Evolutionary conservation across 192 early-diverging fungal species (phyloP), one percentile per base, ranked within the genome.

Genomic region (Geranomyces michiganensis): DNA sequence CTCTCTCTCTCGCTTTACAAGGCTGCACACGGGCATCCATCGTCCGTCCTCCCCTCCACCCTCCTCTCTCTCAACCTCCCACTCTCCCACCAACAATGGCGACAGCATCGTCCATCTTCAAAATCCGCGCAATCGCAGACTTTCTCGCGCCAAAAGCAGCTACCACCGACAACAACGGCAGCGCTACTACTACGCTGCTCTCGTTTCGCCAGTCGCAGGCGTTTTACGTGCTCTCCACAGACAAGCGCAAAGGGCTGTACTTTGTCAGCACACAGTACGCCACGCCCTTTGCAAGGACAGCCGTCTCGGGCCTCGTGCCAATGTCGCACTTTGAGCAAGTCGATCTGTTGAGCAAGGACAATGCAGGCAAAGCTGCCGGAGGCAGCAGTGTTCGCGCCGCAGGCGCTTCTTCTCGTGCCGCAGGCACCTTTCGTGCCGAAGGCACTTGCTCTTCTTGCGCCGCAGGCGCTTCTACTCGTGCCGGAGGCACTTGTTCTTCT

Each of bases 251-350:
- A 9, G 78, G 78, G 48, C 45, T 76, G 58, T 84, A 81, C 70
- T 84, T 84, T 79, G 82, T 84, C 30, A 75, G 72, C 51, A 84
- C 82, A 27, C 76, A 84, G 74, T 84, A 79, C 60, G 79, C 82
- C 32, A 80, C 79, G 5, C 82, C 82, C 31, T 84, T 84, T 63
- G 65, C 82, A 15, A 51, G 58, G 31, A 81, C 76, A 2, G 82
- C 82, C 24, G 79, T 84, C 45, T 79, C 71, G 24, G 82, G 82
- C 17, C 73, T 81, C 36, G 82, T 84, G 0, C 82, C 82, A 21
- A 76, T 76, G 49, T 59, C 67, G 9, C 72, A 79, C 61, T 84
- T 84, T 76, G 79, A 78, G 47, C 46, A 71, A 15, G 82, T 84
- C 31, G 79, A 80, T 60, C 64, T 84, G 22, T 65, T 72, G 58